Base-by-base conservation (phyloP, 768 basidiomycete species). In the Imleria badia region DNA sequence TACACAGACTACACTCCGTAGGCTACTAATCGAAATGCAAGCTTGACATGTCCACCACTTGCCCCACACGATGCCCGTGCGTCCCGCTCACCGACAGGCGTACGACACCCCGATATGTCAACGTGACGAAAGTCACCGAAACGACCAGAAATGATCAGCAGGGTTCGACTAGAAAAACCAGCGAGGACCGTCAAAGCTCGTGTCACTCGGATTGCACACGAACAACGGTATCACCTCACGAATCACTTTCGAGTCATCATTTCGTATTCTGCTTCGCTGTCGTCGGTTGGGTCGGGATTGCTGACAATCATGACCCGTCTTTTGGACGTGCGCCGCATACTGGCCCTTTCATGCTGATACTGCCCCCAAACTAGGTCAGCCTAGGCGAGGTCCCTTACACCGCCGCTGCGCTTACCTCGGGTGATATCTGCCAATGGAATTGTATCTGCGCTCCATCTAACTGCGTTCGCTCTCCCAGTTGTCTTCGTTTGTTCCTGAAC, bases 231-330 rank as follows among this genome's bases (percentile, higher is more conserved):
- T 54, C 39, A 34, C 23, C 38, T 61, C 50, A 34, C 33, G n/a
- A 22, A 17, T 51, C 35, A 58, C 52, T 46, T 64, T 40, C 54
- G 48, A 49, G 26, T 15, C 48, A 42, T 51, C 50, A 61, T 26
- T 0, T 68, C 66, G 12, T 57, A 45, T 45, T 67, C 67, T 31
- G 36, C 59, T n/a, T 66, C 68, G 54, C 67, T 66, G 23, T 70
- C 68, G 26, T 66, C 66, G 9, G 53, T 26, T 22, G 66, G 68
- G 50, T 69, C 67, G 2, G 67, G 67, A 43, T 69, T 69, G 23
- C 45, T 70, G 34, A 69, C 52, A 40, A 69, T 31, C 67, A 69
- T 70, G 39, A 69, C 60, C 43, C 68, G 59, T 55, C 67, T 66
- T 46, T 42, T 63, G 5, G 56, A 39, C 39, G 36, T 43, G 38